Evolutionary conservation across 345 rosid genomes (phyloP).

Genomic region (Arabidopsis arenosa): DNA sequence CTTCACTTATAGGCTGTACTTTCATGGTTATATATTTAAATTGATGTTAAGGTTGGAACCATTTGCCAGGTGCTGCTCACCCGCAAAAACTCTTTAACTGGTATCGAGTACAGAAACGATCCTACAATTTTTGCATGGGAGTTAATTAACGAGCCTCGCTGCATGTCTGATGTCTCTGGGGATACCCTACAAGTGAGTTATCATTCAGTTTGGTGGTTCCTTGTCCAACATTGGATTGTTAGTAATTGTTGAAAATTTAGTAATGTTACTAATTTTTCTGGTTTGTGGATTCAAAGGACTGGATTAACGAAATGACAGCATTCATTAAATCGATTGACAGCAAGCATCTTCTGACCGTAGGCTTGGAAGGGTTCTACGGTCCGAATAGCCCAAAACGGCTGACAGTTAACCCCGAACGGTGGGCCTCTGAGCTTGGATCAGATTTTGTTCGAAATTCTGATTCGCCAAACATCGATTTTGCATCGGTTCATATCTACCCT

Average conservation of each 20-base stretch:
- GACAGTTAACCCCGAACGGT: slow-evolving; percentile 75
- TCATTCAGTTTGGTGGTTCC: slow-evolving; percentile 16
- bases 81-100: slow-evolving; percentile 87
- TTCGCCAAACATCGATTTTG: slow-evolving; percentile 65
- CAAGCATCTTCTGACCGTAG: slow-evolving; percentile 86
- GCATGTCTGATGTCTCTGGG: slow-evolving; percentile 91
- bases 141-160: slow-evolving; percentile 94
- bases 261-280: slow-evolving; percentile 10
- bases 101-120: slow-evolving; percentile 85
- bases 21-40: neutral
- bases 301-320: slow-evolving; percentile 89
- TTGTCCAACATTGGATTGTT: neutral
- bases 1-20: neutral
- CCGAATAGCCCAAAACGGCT: slow-evolving; percentile 75
- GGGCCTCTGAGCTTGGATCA: slow-evolving; percentile 87
- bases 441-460: slow-evolving; percentile 85
- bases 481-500: slow-evolving; percentile 93
- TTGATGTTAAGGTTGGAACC: slow-evolving; percentile 16
- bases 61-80: slow-evolving; percentile 69
- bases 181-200: slow-evolving; percentile 87
- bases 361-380: slow-evolving; percentile 96
- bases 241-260: neutral
- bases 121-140: slow-evolving; percentile 96
- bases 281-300: slow-evolving; percentile 60
- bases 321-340: slow-evolving; percentile 84